These are phyloP conservation scores for Globisporangium nagaii DNA, from an alignment of 352 stramenopile species.

Conservation along the genomic window DNA sequence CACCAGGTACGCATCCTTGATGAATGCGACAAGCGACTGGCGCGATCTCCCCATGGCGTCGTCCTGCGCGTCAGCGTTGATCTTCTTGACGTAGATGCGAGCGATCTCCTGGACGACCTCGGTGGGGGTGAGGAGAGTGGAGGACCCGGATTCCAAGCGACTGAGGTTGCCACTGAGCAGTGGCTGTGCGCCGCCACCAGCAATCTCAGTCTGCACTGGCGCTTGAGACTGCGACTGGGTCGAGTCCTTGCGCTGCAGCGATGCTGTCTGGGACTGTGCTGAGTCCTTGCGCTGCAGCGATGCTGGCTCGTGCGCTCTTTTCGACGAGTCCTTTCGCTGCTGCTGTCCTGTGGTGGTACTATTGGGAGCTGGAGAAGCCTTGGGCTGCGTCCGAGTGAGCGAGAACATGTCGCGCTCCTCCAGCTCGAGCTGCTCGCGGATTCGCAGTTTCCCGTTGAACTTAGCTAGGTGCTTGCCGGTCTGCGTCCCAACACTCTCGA, in stretches of 20 bases:
- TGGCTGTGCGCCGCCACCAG: too few species aligned
- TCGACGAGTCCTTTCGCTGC: neutral
- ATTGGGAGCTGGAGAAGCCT: neutral
- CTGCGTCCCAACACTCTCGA: conserved; percentile 26
- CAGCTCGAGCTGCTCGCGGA: conserved; percentile 32
- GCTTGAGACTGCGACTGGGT: neutral
- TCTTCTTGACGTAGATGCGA: conserved; percentile 59
- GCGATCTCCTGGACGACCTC: conserved; percentile 53
- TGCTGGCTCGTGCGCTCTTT: too few species aligned
- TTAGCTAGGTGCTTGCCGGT: conserved; percentile 37
- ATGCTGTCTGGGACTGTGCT: neutral
- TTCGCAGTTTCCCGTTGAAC: conserved; percentile 19
- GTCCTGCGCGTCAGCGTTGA: conserved; percentile 30
- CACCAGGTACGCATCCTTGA: conserved; percentile 48
- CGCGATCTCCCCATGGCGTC: conserved; percentile 32
- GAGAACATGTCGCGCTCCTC: conserved; percentile 32
- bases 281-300: conserved; percentile 2
- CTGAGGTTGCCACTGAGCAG: too few species aligned
- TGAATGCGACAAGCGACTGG: conserved; percentile 40
- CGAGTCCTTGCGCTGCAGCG: neutral
- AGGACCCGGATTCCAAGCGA: neutral
- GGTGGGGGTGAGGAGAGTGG: conserved; percentile 15
- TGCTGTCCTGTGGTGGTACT: too few species aligned
- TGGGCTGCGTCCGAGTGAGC: neutral
- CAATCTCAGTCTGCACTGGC: too few species aligned